A percentile compares a stretch with the other conserved stretches of the same genome.
Evolutionary conservation across 352 stramenopile species (phyloP).

Genomic region (Phytophthora foliorum): DNA sequence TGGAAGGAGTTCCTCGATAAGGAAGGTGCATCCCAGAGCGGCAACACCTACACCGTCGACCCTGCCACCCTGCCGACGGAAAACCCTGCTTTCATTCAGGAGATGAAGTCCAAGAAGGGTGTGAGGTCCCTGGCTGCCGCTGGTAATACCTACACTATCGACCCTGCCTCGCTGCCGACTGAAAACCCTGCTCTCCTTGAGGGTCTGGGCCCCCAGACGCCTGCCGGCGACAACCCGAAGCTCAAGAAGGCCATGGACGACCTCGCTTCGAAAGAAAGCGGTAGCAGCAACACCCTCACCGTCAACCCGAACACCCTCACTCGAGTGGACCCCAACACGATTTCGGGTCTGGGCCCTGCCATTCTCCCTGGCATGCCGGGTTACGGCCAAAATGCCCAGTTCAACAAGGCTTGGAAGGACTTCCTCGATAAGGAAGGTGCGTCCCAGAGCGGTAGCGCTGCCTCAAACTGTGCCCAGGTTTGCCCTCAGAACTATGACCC

Average conservation of each 20-base stretch:
- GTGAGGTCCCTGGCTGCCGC: too few species aligned
- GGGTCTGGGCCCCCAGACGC: constrained; percentile 12
- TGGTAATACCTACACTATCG: constrained; percentile 2
- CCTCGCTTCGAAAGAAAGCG: constrained; percentile 2
- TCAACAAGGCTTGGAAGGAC: constrained; percentile 32
- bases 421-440: constrained; percentile 6
- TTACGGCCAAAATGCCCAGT: constrained; percentile 21
- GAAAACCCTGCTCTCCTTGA: constrained; percentile 8
- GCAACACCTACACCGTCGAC: constrained; percentile 5
- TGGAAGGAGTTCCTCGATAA: constrained; percentile 17
- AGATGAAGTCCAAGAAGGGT: too few species aligned
- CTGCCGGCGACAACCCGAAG: constrained; percentile 21
- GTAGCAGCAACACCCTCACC: constrained; percentile 7
- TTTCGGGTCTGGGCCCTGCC: constrained; percentile 9
- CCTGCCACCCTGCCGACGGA: not conserved
- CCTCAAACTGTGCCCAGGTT: constrained; percentile 28
- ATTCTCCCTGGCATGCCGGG: constrained; percentile 26
- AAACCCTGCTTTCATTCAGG: constrained; percentile 1
- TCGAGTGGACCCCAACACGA: not conserved
- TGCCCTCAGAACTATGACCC: constrained; percentile 44
- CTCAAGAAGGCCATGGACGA: constrained; percentile 28
- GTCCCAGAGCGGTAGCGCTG: constrained; percentile 10
- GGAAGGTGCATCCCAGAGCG: constrained; percentile 10
- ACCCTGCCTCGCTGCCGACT: constrained; percentile 12
- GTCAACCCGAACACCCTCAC: not conserved